A percentile compares a stretch with the other conserved stretches of the same genome.
Evolutionary conservation across 2,329 filamentous ascomycete species (phyloP).

Genomic region (Aspergillus candidus): DNA sequence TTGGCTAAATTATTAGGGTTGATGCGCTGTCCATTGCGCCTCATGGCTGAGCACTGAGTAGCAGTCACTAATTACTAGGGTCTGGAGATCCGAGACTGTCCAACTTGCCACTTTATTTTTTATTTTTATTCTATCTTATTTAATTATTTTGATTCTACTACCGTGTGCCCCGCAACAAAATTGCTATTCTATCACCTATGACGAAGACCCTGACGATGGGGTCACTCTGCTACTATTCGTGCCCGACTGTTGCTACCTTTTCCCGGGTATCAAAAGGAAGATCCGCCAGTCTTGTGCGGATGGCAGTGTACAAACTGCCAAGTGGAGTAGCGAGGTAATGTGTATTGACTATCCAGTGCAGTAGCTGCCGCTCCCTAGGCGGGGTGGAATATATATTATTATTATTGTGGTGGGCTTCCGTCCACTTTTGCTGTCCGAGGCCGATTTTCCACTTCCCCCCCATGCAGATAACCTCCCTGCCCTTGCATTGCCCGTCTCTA

Average conservation of each 20-base stretch:
- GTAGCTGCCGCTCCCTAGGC: conserved; percentile 1
- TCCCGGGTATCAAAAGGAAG: not conserved
- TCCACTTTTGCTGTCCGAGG: conserved; percentile 8
- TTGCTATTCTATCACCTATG: not conserved
- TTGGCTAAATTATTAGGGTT: not conserved
- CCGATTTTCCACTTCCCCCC: conserved; percentile 1
- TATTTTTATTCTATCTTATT: conserved; percentile 1
- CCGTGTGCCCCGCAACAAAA: not conserved
- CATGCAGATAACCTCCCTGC: conserved; percentile 10
- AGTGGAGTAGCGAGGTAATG: not conserved
- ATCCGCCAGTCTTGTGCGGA: not conserved
- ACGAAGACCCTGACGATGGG: not conserved
- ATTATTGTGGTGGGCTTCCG: conserved; percentile 5
- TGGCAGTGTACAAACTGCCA: too few species aligned
- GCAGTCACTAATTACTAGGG: not conserved
- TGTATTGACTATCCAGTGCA: not conserved
- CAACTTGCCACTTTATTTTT: conserved; percentile 6
- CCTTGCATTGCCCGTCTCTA: conserved; percentile 13
- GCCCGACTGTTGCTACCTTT: conserved; percentile 6
- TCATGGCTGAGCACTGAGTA: conserved; percentile 9
- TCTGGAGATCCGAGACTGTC: too few species aligned
- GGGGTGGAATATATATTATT: too few species aligned
- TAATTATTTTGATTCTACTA: conserved; percentile 1
- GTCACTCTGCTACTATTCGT: conserved; percentile 3
- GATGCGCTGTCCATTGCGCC: conserved; percentile 18